Conservation (phyloP, 2,329 filamentous ascomycete genomes). For the Neonectria coccinea region DNA sequence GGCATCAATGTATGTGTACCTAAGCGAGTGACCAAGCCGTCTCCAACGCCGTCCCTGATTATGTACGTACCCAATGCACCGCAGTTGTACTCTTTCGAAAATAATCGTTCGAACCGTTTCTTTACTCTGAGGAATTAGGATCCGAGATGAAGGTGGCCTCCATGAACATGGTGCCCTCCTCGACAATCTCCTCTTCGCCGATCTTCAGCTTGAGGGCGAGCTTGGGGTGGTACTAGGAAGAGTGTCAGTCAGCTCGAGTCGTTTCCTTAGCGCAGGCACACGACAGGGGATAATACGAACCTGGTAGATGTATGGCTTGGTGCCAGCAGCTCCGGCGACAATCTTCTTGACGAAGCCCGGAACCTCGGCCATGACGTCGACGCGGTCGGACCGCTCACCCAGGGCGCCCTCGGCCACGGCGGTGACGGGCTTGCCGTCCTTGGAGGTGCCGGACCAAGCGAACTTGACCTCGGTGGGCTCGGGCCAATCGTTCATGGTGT, state of each 20-base stretch:
- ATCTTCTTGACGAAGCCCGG: slow-evolving; percentile 96
- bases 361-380: slow-evolving; percentile 97
- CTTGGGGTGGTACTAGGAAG: slow-evolving; percentile 75
- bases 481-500: slow-evolving; percentile 87
- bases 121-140: slow-evolving; percentile 38
- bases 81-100: slow-evolving; percentile 37
- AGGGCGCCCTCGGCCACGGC: slow-evolving; percentile 77
- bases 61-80: slow-evolving; percentile 46
- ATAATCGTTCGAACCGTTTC: slow-evolving; percentile 5
- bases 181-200: slow-evolving; percentile 80
- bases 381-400: slow-evolving; percentile 75
- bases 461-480: slow-evolving; percentile 82
- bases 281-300: slow-evolving; percentile 58
- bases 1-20: slow-evolving; percentile 41
- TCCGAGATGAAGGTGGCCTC: slow-evolving; percentile 97
- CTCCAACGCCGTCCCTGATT: slow-evolving; percentile 49
- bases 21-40: slow-evolving; percentile 48
- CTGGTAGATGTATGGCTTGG: slow-evolving; percentile 98
- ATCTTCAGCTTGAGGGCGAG: slow-evolving; percentile 85
- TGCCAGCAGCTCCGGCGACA: slow-evolving; percentile 87
- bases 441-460: slow-evolving; percentile 81
- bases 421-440: slow-evolving; percentile 79
- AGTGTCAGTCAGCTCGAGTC: slow-evolving; percentile 30
- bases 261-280: slow-evolving; percentile 13
- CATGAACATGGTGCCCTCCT: slow-evolving; percentile 83